Percentiles rank a stretch among this genome's conserved stretches.
Evolutionary conservation across 306 rosid genomes (phyloP).

Genomic region (Leucaena leucocephala): DNA sequence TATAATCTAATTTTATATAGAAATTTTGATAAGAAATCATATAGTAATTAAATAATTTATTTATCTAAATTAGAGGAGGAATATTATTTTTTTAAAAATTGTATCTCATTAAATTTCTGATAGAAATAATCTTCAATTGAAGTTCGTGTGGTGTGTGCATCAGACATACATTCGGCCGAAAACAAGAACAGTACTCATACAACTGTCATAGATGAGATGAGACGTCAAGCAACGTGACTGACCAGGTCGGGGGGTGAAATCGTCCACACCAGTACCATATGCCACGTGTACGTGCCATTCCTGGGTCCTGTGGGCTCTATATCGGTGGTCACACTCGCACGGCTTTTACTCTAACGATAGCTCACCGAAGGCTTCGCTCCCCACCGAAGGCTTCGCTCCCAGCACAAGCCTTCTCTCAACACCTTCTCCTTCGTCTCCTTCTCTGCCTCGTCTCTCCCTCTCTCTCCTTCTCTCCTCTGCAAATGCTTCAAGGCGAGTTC

Average conservation of each 20-base stretch:
- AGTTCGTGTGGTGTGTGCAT: too few species aligned
- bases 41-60: too few species aligned
- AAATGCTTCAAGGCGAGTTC: conserved; percentile 22
- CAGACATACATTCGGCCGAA: too few species aligned
- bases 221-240: neutral
- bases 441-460: neutral
- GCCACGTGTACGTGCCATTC: neutral
- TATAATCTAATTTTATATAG: too few species aligned
- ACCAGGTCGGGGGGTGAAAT: neutral
- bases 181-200: too few species aligned
- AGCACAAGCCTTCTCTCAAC: neutral
- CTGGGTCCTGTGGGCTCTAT: neutral
- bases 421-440: neutral
- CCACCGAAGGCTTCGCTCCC: neutral
- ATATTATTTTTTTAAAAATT: too few species aligned
- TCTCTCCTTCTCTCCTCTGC: conserved; percentile 4
- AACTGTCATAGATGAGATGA: neutral
- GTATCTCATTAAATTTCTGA: too few species aligned
- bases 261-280: neutral
- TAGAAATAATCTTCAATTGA: too few species aligned
- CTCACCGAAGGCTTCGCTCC: neutral
- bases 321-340: neutral
- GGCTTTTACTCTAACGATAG: too few species aligned
- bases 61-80: too few species aligned
- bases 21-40: too few species aligned